phyloP scores from a whole-genome alignment of 495 filamentous ascomycete genomes.

The Jackrogersella multiformis region DNA sequence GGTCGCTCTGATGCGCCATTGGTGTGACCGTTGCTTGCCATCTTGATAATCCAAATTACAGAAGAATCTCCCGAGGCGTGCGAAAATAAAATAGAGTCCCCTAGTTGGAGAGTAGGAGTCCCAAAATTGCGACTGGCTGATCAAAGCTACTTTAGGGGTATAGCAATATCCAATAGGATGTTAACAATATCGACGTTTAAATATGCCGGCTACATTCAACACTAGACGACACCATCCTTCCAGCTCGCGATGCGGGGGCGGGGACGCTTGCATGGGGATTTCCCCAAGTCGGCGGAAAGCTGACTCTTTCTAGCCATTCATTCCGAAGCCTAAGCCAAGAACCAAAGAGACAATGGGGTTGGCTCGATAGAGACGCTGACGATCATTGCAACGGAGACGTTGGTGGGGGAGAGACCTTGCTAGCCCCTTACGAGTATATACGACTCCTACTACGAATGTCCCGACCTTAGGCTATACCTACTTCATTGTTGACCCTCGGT shows the following conservation, averaged over 20 bases:
- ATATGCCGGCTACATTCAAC: constrained; percentile 34
- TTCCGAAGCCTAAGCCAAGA: constrained; percentile 12
- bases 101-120: constrained; percentile 22
- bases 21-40: constrained; percentile 34
- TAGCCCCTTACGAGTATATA: constrained; percentile 1
- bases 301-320: constrained; percentile 13
- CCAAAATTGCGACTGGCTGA: constrained; percentile 21
- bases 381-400: background rate
- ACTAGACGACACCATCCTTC: constrained; percentile 20
- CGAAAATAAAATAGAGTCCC: constrained; percentile 19
- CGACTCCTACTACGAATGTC: background rate
- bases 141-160: constrained; percentile 24
- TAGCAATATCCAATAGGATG: constrained; percentile 23
- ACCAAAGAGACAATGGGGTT: background rate
- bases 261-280: constrained; percentile 30
- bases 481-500: constrained; percentile 22
- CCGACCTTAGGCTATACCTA: constrained; percentile 40
- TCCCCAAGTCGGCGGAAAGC: constrained; percentile 8
- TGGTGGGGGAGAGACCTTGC: constrained; percentile 19
- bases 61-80: constrained; percentile 14
- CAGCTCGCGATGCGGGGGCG: constrained; percentile 30
- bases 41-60: constrained; percentile 20
- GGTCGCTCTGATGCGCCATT: constrained; percentile 25
- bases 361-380: constrained; percentile 14
- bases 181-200: constrained; percentile 25